Percentiles rank a stretch among this genome's conserved stretches.
Conservation (phyloP, 1,284 basidiomycete genomes). For the Golubevia pallescens region DNA sequence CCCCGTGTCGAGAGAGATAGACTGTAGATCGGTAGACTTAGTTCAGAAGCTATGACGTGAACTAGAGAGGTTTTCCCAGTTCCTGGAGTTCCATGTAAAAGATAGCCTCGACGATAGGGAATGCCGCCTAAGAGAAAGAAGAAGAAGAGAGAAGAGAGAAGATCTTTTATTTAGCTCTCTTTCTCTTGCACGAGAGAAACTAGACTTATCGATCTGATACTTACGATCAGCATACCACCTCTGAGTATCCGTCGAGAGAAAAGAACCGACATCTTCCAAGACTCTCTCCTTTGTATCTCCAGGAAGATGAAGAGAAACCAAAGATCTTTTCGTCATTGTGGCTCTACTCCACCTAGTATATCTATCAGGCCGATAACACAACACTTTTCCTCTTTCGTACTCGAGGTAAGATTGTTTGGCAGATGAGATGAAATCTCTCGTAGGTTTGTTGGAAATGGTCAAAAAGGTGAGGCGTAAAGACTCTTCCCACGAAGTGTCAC, state of each 20-base stretch:
- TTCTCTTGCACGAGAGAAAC: no score
- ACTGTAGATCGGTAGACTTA: slow-evolving; percentile 76
- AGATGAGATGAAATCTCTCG: slow-evolving; percentile 10
- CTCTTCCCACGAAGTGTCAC: slow-evolving; percentile 12
- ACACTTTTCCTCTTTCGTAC: slow-evolving; percentile 5
- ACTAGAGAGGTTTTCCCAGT: slow-evolving; percentile 79
- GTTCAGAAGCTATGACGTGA: slow-evolving; percentile 77
- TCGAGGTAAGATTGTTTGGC: background rate
- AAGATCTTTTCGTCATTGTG: slow-evolving; percentile 4
- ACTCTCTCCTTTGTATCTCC: slow-evolving; percentile 5
- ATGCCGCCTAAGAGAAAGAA: slow-evolving; percentile 7
- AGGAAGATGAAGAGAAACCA: slow-evolving; percentile 12
- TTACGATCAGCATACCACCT: slow-evolving; percentile 16
- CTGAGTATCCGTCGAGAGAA: slow-evolving; percentile 6
- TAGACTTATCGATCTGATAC: no score
- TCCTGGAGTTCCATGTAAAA: slow-evolving; percentile 71
- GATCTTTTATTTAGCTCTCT: no score
- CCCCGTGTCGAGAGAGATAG: slow-evolving; percentile 75
- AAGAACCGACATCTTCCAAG: slow-evolving; percentile 11
- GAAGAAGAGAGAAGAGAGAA: no score
- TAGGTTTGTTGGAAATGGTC: slow-evolving; percentile 11
- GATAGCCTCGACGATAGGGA: slow-evolving; percentile 16
- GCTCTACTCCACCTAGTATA: slow-evolving; percentile 9
- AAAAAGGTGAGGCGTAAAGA: slow-evolving; percentile 11
- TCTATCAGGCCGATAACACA: slow-evolving; percentile 3